Evolutionary conservation across 441 rosid genomes (phyloP), one percentile per base, ranked within the genome.

Genomic region (Metrosideros polymorpha): DNA sequence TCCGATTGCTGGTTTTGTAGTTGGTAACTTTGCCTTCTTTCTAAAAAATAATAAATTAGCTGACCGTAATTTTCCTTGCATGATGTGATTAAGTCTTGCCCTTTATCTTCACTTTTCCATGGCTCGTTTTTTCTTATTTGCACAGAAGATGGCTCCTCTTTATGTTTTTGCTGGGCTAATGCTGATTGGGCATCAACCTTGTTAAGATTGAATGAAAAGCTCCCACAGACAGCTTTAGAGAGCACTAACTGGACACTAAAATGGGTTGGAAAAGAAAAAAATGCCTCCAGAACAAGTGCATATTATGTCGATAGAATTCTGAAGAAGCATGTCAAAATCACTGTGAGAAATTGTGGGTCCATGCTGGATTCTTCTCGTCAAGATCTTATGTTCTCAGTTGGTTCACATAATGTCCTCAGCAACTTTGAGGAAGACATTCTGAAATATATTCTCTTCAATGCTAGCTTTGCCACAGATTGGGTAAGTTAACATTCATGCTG

Each of bases 111-210:
- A 84, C 87, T 88, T 54, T 88, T 87, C 76, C 49, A 19, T 82
- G 15, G 29, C 84, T 54, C 10, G 49, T 52, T 6, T 50, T 83
- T 29, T 50, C 55, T 83, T 83, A 75, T 63, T 76, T 63, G 51
- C 90, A 77, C 90, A 98, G 99, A 96, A 90, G 98, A 96, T 66
- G 99, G 99, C 82, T 95, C 98, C 75, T 94, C 96, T 63, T 91
- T 93, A 50, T 96, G 92, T 89, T 93, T 88, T 89, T 95, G 99
- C 90, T 95, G 99, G 99, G 93, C 95, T 42, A 89, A 91, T 90
- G 93, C 92, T 88, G 92, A 91, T 89, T 92, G 91, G 89, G 98
- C 98, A 17, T 94, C 91, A 71, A 91, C 91, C 82, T 87, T 96
- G 87, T 90, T 98, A 56, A 92, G 97, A 92, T 92, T 96, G 88